Conservation (phyloP, 2,329 filamentous ascomycete species). For the Colletotrichum coccodes region DNA sequence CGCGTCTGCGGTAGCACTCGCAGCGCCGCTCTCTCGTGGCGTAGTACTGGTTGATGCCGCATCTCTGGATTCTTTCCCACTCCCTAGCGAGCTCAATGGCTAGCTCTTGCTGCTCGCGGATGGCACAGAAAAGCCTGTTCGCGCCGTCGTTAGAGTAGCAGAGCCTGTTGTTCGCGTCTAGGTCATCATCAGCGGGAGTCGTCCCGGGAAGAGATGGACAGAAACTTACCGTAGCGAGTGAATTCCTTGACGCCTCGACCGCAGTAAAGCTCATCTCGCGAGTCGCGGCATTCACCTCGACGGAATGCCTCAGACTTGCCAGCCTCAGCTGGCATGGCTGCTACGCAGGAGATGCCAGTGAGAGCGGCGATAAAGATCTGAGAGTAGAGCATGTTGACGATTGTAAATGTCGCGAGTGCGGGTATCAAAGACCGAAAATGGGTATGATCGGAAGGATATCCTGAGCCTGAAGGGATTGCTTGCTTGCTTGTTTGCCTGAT, state of each 20-base stretch:
- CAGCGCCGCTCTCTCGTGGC: constrained; percentile 5
- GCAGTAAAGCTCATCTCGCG: constrained; percentile 24
- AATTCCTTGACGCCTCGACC: constrained; percentile 23
- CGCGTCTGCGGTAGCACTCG: constrained; percentile 25
- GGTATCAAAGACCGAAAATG: neutral
- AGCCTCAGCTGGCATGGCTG: constrained; percentile 19
- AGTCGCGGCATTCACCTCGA: constrained; percentile 19
- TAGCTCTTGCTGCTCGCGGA: constrained; percentile 23
- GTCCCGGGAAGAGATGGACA: neutral
- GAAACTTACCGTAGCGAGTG: constrained; percentile 10
- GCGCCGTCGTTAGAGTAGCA: constrained; percentile 11
- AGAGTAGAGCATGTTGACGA: constrained; percentile 22
- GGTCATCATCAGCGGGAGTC: neutral
- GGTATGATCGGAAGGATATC: constrained; percentile 14
- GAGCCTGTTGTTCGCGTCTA: constrained; percentile 14
- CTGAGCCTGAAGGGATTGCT: constrained; percentile 18
- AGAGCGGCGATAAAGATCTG: constrained; percentile 19
- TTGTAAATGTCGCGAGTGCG: neutral
- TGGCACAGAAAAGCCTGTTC: constrained; percentile 29
- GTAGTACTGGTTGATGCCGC: constrained; percentile 22
- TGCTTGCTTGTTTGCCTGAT: constrained; percentile 14
- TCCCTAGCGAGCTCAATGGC: constrained; percentile 10
- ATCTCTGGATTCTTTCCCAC: constrained; percentile 12
- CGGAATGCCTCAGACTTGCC: constrained; percentile 12
- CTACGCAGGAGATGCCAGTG: constrained; percentile 19